phyloP scores from a whole-genome alignment of 805 yeast species.

The Scheffersomyces spartinae region DNA sequence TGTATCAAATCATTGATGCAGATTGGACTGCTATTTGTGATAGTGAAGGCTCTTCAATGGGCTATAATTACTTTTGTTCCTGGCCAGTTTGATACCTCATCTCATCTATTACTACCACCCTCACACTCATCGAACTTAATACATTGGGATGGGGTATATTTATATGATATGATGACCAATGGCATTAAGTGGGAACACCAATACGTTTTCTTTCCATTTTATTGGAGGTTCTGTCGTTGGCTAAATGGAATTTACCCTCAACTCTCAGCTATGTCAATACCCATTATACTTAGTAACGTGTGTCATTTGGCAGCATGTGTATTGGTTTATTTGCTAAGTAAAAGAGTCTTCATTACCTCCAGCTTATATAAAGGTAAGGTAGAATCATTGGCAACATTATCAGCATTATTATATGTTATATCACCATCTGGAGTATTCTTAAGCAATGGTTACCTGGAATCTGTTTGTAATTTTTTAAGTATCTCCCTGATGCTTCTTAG shows the following conservation, averaged over 20 bases:
- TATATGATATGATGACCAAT: constrained; percentile 41
- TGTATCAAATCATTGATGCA: too few relatives aligned
- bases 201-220: constrained; percentile 74
- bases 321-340: constrained; percentile 39
- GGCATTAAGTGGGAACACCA: constrained; percentile 71
- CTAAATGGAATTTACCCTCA: constrained; percentile 20
- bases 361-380: constrained; percentile 7
- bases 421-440: constrained; percentile 78
- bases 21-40: too few relatives aligned
- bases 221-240: constrained; percentile 40
- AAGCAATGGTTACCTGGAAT: constrained; percentile 67
- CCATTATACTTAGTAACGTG: constrained; percentile 38
- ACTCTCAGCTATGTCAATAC: constrained; percentile 34
- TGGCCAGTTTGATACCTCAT: constrained; percentile 38
- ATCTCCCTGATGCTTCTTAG: constrained; percentile 46
- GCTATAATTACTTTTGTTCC: constrained; percentile 28
- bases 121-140: too few relatives aligned
- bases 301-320: constrained; percentile 40
- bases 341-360: constrained; percentile 11
- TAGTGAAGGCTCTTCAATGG: constrained; percentile 27
- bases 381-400: constrained; percentile 13
- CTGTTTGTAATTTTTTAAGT: constrained; percentile 49
- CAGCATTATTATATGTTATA: constrained; percentile 39
- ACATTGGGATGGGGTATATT: constrained; percentile 84
- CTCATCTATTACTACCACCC: constrained; percentile 28